A percentile compares a stretch with the other conserved stretches of the same genome.
phyloP scores from a whole-genome alignment of 2,329 filamentous ascomycete species.

The Phialophora expanda region DNA sequence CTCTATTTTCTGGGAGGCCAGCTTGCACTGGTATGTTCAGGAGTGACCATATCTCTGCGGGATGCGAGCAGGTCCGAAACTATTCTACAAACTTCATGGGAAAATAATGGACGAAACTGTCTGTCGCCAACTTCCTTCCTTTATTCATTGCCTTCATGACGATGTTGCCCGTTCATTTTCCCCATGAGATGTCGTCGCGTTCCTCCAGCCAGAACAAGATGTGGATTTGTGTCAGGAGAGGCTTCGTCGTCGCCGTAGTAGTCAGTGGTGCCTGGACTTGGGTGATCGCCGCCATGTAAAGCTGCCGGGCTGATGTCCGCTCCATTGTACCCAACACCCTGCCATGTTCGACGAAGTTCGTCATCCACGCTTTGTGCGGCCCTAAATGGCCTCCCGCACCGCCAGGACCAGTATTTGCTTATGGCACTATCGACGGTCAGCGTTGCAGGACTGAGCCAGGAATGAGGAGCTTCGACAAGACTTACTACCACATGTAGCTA shows the following conservation, averaged over 20 bases:
- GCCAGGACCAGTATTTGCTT: background rate
- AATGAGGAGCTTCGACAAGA: background rate
- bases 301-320: background rate
- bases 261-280: background rate
- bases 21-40: too few species aligned
- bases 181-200: background rate
- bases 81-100: background rate
- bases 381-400: background rate
- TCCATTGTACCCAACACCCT: background rate
- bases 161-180: background rate
- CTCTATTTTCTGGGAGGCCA: too few species aligned
- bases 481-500: constrained; percentile 1
- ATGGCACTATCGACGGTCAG: background rate
- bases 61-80: too few species aligned
- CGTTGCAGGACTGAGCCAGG: background rate
- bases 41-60: too few species aligned
- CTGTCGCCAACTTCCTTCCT: background rate
- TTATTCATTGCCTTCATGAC: background rate
- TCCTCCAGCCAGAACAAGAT: background rate
- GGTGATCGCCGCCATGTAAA: background rate
- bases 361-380: background rate
- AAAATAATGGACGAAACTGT: background rate
- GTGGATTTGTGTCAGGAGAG: background rate
- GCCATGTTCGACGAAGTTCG: background rate
- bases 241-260: background rate